phyloP scores from a whole-genome alignment of 2,329 filamentous ascomycete species.

The Aureobasidium sp. region DNA sequence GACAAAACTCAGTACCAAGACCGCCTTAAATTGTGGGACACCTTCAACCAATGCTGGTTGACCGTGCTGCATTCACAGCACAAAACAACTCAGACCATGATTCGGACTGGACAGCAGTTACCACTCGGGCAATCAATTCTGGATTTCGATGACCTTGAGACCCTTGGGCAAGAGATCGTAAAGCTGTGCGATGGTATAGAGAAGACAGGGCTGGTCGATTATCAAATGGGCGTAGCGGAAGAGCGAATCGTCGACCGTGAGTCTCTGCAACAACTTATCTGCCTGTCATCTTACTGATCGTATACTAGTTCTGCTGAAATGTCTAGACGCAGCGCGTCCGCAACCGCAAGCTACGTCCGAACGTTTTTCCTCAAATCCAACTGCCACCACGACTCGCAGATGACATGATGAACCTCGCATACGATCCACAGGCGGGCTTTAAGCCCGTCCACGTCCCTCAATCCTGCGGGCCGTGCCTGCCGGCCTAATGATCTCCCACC shows the following conservation, averaged over 20 bases:
- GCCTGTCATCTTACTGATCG: constrained; percentile 16
- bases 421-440: not conserved
- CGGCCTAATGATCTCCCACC: not conserved
- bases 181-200: constrained; percentile 80
- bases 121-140: constrained; percentile 57
- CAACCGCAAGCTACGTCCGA: not conserved
- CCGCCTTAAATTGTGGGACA: constrained; percentile 79
- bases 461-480: not conserved
- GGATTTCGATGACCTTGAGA: constrained; percentile 60
- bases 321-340: constrained; percentile 43
- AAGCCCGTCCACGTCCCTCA: not conserved
- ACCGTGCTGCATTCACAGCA: constrained; percentile 76
- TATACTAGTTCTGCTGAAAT: constrained; percentile 44
- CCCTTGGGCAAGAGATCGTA: constrained; percentile 75
- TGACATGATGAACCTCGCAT: not conserved
- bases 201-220: constrained; percentile 89
- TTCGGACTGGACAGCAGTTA: constrained; percentile 52
- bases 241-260: constrained; percentile 80
- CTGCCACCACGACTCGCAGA: not conserved
- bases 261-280: constrained; percentile 30
- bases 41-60: constrained; percentile 93
- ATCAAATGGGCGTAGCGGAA: constrained; percentile 94
- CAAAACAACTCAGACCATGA: constrained; percentile 57
- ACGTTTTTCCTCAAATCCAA: not conserved
- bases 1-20: constrained; percentile 68